Base-by-base conservation (phyloP, 2,329 filamentous ascomycete species). In the Taxawa tesnikishii region DNA sequence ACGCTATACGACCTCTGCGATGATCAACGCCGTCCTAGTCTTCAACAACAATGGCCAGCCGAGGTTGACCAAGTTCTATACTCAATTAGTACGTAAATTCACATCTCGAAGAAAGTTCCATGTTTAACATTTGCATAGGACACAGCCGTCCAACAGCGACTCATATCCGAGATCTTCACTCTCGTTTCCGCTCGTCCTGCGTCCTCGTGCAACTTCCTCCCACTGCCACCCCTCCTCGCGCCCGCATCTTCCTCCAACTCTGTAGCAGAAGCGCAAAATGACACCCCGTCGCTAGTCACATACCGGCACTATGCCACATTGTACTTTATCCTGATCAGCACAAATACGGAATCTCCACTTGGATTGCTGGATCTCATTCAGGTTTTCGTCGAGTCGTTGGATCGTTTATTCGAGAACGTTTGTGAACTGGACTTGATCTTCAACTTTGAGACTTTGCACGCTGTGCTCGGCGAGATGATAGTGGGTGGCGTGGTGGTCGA, bases 41-140 rank as follows among this genome's bases (percentile, higher is more conserved):
- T 98, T 98, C 68, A 98, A 98, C 54, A 94, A 94, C 65, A 84
- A 88, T 48, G 90, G 90, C 42, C 88, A 98, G 60, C 87, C 87
- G 21, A 79, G 87, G 37, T 71, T 94, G 54, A 94, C 87, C 47
- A 94, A 94, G 52, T 94, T 94, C 67, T 94, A 94, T 55, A 93
- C 85, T 2, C 87, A 94, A 56, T 74, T 94, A 44, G 87, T 90
- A 59, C 38, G 62, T 50, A 6, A 14, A 10, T 17, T 32, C 13
- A 31, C 10, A 12, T 19, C 19, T 36, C 18, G n/a, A n/a, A n/a
- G n/a, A n/a, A n/a, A n/a, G n/a, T n/a, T 15, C 13, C 16, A 31
- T 6, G 24, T 14, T 21, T 34, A 23, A 28, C 32, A 15, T 17
- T 13, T 13, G 17, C 15, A 24, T 37, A 96, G 90, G 90, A 98